phyloP scores from a whole-genome alignment of 495 filamentous ascomycete species.

The Penicillium dipodomyicola region DNA sequence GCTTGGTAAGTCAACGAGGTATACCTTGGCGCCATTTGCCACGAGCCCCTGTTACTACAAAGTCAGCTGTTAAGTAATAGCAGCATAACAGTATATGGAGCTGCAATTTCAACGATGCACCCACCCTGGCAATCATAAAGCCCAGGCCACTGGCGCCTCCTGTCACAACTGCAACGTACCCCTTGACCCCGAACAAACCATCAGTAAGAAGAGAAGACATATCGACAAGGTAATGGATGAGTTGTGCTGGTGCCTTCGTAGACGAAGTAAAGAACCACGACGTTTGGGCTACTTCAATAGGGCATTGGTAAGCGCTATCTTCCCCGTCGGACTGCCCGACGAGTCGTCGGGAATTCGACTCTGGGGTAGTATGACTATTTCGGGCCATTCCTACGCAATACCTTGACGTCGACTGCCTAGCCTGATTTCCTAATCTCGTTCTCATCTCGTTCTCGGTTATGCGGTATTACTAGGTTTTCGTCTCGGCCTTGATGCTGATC shows the following conservation, averaged over 20 bases:
- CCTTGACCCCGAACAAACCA: slow-evolving; percentile 31
- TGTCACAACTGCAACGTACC: slow-evolving; percentile 41
- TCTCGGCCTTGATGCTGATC: too few relatives aligned
- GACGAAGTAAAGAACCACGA: not conserved
- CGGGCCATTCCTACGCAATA: too few relatives aligned
- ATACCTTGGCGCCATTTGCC: slow-evolving; percentile 44
- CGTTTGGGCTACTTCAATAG: not conserved
- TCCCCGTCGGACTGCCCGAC: slow-evolving; percentile 3
- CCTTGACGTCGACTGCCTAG: too few relatives aligned
- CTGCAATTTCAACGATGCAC: not conserved
- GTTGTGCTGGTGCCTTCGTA: not conserved
- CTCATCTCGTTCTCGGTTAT: too few relatives aligned
- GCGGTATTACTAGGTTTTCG: too few relatives aligned
- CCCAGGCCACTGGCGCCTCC: slow-evolving; percentile 47
- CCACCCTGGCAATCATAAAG: slow-evolving; percentile 43
- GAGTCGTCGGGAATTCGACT: not conserved
- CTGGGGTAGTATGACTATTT: too few relatives aligned
- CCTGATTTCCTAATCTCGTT: too few relatives aligned
- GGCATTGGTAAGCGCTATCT: not conserved
- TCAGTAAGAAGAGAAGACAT: slow-evolving; percentile 13
- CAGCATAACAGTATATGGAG: not conserved
- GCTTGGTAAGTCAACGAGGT: slow-evolving; percentile 34
- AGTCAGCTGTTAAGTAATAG: not conserved
- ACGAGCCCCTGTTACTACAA: slow-evolving; percentile 33
- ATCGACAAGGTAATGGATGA: not conserved